A percentile compares a stretch with the other conserved stretches of the same genome.
Conservation (phyloP, 164 flowering plant genomes). For the Aristolochia fimbriata region DNA sequence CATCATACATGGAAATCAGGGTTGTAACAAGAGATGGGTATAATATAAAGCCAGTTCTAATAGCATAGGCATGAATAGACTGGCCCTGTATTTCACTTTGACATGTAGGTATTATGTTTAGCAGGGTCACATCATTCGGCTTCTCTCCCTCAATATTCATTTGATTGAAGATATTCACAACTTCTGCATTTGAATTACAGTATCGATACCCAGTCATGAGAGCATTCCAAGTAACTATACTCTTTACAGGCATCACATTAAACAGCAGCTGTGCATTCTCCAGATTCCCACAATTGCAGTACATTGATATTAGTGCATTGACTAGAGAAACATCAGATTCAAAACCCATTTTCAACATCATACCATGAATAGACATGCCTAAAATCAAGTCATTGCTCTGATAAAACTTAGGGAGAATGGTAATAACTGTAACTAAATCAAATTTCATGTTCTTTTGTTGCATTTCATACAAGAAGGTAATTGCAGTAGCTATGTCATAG, state of each 20-base stretch:
- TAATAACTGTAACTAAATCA: slow-evolving; percentile 42
- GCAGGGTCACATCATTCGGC: slow-evolving; percentile 44
- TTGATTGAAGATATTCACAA: slow-evolving; percentile 20
- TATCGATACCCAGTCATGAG: slow-evolving; percentile 37
- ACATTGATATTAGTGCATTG: slow-evolving; percentile 57
- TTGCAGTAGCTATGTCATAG: slow-evolving; percentile 18
- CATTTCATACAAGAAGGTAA: slow-evolving; percentile 28
- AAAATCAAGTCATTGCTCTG: slow-evolving; percentile 15
- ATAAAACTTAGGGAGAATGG: slow-evolving; percentile 30
- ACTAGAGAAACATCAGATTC: slow-evolving; percentile 24
- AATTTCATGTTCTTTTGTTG: slow-evolving; percentile 24
- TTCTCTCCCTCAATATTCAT: slow-evolving; percentile 32
- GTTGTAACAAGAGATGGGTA: slow-evolving; percentile 41
- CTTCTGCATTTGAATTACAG: slow-evolving; percentile 20
- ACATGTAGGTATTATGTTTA: slow-evolving; percentile 39
- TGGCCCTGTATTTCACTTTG: slow-evolving; percentile 28
- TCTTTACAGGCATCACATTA: slow-evolving; percentile 27
- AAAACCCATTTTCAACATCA: slow-evolving; percentile 30
- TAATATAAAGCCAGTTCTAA: slow-evolving; percentile 18
- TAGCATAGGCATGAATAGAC: slow-evolving; percentile 40
- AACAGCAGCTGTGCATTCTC: slow-evolving; percentile 31
- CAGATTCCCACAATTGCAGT: slow-evolving; percentile 34
- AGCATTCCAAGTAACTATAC: slow-evolving; percentile 56
- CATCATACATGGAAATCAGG: slow-evolving; percentile 45
- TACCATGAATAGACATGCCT: slow-evolving; percentile 41